A percentile compares a stretch with the other conserved stretches of the same genome.
Evolutionary conservation across 2,329 filamentous ascomycete species (phyloP).

Genomic region (Epichloe sylvatica): DNA sequence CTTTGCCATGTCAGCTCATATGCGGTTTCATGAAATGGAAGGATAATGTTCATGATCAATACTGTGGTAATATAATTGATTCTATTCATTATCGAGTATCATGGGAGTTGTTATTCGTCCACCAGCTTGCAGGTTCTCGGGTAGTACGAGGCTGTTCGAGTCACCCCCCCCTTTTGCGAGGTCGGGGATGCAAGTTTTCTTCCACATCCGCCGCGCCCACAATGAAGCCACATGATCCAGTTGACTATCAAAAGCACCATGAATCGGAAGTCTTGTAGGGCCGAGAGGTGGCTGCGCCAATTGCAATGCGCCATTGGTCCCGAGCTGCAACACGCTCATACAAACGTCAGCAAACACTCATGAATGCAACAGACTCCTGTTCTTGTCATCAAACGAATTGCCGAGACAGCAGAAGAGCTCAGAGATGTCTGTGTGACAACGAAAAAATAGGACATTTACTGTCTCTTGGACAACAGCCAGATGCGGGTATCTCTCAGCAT

Average conservation of each 20-base stretch:
- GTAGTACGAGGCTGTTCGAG: slow-evolving; percentile 1
- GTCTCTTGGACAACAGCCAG: not conserved
- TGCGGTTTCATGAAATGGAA: slow-evolving; percentile 22
- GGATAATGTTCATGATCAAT: slow-evolving; percentile 1
- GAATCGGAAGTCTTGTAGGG: not conserved
- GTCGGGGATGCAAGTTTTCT: not conserved
- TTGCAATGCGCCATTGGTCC: not conserved
- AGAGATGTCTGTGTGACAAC: not conserved
- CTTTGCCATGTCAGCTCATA: slow-evolving; percentile 46
- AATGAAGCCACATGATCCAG: not conserved
- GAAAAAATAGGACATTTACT: not conserved
- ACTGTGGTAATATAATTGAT: too few species aligned
- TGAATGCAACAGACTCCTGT: not conserved
- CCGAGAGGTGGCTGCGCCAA: not conserved
- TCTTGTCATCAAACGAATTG: not conserved
- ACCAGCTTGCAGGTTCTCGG: not conserved
- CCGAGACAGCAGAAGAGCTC: not conserved
- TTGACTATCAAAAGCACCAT: not conserved
- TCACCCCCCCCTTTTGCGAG: not conserved
- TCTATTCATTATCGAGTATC: not conserved
- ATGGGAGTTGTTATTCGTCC: not conserved
- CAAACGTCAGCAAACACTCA: slow-evolving; percentile 2
- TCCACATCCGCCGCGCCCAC: not conserved
- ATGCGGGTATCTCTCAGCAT: not conserved
- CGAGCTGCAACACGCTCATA: not conserved